A percentile compares a stretch with the other conserved stretches of the same genome.
These are phyloP conservation scores for Ogataea siamensis DNA, from an alignment of 805 yeast genomes.

Conservation along the genomic window DNA sequence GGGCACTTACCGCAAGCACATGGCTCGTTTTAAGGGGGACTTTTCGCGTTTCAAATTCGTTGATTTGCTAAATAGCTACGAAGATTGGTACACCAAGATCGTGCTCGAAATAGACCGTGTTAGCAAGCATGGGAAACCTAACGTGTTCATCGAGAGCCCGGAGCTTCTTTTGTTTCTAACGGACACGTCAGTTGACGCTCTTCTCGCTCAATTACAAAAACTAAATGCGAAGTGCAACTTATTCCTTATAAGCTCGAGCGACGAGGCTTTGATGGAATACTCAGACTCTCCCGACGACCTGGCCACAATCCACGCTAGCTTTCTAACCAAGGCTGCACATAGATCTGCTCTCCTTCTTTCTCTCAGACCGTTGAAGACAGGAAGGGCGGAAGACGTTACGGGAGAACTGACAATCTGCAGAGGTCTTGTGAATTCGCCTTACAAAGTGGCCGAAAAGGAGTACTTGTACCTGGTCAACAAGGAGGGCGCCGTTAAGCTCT, in stretches of 20 bases:
- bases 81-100: conserved; percentile 29
- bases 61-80: conserved; percentile 39
- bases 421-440: conserved; percentile 43
- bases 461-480: conserved; percentile 58
- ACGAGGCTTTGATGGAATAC: conserved; percentile 22
- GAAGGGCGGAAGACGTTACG: conserved; percentile 78
- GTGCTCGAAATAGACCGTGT: conserved; percentile 15
- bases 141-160: conserved; percentile 30
- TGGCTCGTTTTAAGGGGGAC: conserved; percentile 38
- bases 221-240: conserved; percentile 24
- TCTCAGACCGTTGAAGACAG: conserved; percentile 69
- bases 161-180: conserved; percentile 27
- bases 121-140: conserved; percentile 25
- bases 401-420: conserved; percentile 61
- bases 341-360: conserved; percentile 52
- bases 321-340: conserved; percentile 47
- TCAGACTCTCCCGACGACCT: conserved; percentile 21
- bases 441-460: conserved; percentile 52
- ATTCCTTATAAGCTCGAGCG: conserved; percentile 24
- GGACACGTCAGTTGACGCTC: conserved; percentile 5
- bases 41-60: conserved; percentile 38
- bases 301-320: conserved; percentile 41
- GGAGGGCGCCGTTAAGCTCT: conserved; percentile 49
- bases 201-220: conserved; percentile 21
- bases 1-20: conserved; percentile 31